Conservation (phyloP, 352 stramenopile species). For the Halophytophthora polymorphica region DNA sequence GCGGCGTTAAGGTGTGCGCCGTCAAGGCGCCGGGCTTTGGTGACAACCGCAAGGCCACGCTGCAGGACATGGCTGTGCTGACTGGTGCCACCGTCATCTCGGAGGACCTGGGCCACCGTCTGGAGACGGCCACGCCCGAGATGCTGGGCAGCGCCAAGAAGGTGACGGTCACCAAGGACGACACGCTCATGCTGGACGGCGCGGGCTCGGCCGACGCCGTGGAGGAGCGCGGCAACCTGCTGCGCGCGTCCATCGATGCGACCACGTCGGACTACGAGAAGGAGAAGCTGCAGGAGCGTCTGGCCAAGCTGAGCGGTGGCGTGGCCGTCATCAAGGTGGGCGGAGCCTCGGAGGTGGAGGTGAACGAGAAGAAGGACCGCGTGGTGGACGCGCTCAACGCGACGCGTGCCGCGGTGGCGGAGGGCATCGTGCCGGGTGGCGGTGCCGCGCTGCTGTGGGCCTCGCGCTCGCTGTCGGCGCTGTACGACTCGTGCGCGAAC, state of each 20-base stretch:
- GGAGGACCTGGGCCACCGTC: conserved; percentile 98
- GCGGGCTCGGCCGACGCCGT: conserved; percentile 91
- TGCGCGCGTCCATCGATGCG: conserved; percentile 93
- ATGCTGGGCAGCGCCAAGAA: conserved; percentile 95
- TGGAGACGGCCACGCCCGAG: conserved; percentile 95
- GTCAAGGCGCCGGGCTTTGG: conserved; percentile 99
- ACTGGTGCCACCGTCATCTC: conserved; percentile 98
- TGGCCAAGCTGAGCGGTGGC: conserved; percentile 98
- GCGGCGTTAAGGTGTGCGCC: conserved; percentile 98
- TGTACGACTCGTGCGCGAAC: conserved; percentile 90
- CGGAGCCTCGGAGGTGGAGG: conserved; percentile 97
- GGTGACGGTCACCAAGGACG: conserved; percentile 98
- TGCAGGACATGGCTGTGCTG: conserved; percentile 99
- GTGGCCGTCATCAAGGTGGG: conserved; percentile 99
- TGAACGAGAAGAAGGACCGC: conserved; percentile 99
- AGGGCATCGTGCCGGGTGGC: conserved; percentile 98
- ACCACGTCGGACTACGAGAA: conserved; percentile 99
- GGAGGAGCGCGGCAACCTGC: conserved; percentile 95
- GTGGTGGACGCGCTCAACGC: conserved; percentile 99
- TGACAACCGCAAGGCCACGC: conserved; percentile 99
- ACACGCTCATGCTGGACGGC: conserved; percentile 98
- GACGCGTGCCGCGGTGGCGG: conserved; percentile 97
- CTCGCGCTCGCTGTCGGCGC: conserved; percentile 87
- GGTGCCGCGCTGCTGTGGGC: conserved; percentile 97
- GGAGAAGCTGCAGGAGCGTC: conserved; percentile 99